Evolutionary conservation across 345 rosid genomes (phyloP).

Genomic region (Moricandia arvensis): DNA sequence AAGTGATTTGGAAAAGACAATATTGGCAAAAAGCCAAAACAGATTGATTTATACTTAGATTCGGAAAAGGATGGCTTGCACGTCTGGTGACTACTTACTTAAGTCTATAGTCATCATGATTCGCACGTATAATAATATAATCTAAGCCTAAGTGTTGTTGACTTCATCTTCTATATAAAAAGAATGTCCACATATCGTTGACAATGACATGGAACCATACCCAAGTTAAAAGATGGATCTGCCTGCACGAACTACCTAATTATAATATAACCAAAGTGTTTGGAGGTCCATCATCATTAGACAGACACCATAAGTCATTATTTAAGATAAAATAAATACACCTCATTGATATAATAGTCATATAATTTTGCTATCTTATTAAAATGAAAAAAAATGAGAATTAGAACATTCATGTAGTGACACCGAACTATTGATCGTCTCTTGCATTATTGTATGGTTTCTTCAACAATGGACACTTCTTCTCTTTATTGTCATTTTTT

Average conservation of each 20-base stretch:
- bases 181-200: constrained; percentile 4
- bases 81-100: constrained; percentile 25
- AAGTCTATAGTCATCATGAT: constrained; percentile 26
- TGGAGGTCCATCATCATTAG: background rate
- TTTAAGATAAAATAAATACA: no score
- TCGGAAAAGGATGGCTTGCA: constrained; percentile 30
- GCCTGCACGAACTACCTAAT: constrained; percentile 33
- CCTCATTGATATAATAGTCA: no score
- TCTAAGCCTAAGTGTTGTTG: constrained; percentile 15
- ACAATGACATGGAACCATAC: constrained; percentile 13
- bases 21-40: no score
- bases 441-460: no score
- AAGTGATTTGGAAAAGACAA: no score
- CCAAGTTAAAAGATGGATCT: constrained; percentile 22
- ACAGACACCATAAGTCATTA: background rate
- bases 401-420: no score
- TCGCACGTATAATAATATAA: constrained; percentile 22
- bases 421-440: no score
- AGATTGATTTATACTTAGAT: constrained; percentile 19
- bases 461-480: no score
- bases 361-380: no score
- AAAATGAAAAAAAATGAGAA: no score
- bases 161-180: constrained; percentile 3
- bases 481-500: no score
- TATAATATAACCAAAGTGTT: background rate